Percentiles rank a stretch among this genome's conserved stretches.
Evolutionary conservation across 2,329 filamentous ascomycete genomes (phyloP).

Genomic region (Diaporthe destruens): DNA sequence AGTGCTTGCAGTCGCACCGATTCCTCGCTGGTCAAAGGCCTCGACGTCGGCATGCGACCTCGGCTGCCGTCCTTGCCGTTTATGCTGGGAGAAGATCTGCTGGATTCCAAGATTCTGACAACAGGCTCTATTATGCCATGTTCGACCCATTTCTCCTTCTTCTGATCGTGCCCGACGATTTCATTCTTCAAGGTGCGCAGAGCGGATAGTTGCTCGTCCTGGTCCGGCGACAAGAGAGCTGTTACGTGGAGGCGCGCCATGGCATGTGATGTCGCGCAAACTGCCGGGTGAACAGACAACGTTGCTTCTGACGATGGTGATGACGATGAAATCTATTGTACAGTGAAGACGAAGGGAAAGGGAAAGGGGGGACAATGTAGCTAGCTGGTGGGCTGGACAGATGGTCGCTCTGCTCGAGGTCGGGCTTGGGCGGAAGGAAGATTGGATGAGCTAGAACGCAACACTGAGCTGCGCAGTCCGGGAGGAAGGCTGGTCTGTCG

Average conservation of each 20-base stretch:
- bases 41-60: constrained; percentile 50
- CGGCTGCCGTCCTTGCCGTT: constrained; percentile 56
- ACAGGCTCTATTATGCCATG: constrained; percentile 75
- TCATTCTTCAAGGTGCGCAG: constrained; percentile 88
- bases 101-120: constrained; percentile 59
- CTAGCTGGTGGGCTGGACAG: background rate
- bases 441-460: background rate
- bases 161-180: constrained; percentile 86
- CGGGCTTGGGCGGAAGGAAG: background rate
- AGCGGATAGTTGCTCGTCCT: constrained; percentile 67
- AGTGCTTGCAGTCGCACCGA: constrained; percentile 81
- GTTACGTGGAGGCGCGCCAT: constrained; percentile 69
- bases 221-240: constrained; percentile 65
- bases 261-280: constrained; percentile 37
- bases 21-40: constrained; percentile 70
- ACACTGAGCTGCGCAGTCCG: background rate
- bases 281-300: background rate
- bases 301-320: background rate
- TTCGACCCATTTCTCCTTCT: constrained; percentile 83
- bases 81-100: constrained; percentile 50
- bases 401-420: constrained; percentile 1
- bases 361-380: background rate
- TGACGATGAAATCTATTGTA: background rate
- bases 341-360: background rate
- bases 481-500: constrained; percentile 4